These are phyloP conservation scores for Exserohilum turcica DNA, from an alignment of 2,329 filamentous ascomycete species.

Conservation along the genomic window DNA sequence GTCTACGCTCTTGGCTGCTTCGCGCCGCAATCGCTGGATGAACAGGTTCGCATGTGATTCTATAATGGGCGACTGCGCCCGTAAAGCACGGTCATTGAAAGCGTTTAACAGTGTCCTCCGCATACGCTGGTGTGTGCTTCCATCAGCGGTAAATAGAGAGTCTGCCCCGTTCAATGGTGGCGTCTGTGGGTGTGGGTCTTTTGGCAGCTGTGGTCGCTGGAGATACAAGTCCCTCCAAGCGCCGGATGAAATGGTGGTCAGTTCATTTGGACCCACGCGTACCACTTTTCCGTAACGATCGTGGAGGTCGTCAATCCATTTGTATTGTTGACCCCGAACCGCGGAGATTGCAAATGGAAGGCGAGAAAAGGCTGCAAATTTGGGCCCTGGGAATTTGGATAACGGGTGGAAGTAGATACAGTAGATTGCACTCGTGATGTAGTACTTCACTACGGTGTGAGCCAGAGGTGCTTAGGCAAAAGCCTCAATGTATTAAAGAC, in stretches of 20 bases:
- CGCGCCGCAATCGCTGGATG: constrained; percentile 1
- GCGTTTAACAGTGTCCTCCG: constrained; percentile 3
- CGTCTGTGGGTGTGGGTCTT: constrained; percentile 4
- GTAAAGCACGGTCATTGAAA: constrained; percentile 4
- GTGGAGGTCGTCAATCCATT: constrained; percentile 11
- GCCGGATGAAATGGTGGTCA: constrained; percentile 5
- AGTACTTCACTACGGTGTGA: neutral
- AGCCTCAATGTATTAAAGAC: neutral
- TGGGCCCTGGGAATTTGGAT: constrained; percentile 3
- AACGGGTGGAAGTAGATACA: constrained; percentile 1
- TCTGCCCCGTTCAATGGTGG: constrained; percentile 4
- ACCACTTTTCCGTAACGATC: constrained; percentile 16
- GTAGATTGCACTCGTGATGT: constrained; percentile 1
- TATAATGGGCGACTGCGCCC: constrained; percentile 2
- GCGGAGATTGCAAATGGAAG: constrained; percentile 5
- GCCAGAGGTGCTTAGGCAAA: neutral
- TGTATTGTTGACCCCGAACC: constrained; percentile 4
- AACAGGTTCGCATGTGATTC: neutral
- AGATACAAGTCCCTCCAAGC: constrained; percentile 8
- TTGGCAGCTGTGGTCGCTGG: constrained; percentile 2
- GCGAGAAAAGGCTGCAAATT: constrained; percentile 8
- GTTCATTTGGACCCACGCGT: constrained; percentile 11
- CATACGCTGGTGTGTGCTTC: constrained; percentile 6
- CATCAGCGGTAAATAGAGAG: constrained; percentile 4
- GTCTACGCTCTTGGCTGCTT: neutral